Evolutionary conservation across 1,139 yeast species (phyloP).

Genomic region (Nadsonia starkeyi-henricii): DNA sequence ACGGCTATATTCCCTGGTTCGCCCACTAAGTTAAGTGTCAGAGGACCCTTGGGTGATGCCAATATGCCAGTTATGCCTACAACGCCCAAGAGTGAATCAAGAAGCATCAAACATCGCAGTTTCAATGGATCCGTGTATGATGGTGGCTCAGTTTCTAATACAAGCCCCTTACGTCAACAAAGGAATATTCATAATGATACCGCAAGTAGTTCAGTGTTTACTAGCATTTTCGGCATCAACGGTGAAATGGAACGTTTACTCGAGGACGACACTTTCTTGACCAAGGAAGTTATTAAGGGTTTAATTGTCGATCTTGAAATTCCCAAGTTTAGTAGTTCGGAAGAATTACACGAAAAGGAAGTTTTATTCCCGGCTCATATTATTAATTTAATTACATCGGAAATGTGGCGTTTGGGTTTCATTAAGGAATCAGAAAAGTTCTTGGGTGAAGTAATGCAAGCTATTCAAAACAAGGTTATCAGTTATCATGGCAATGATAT

Average conservation of each 20-base stretch:
- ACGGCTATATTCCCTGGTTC: conserved; percentile 5
- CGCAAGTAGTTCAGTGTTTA: conserved; percentile 8
- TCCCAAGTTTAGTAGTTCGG: conserved; percentile 71
- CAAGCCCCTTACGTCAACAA: neutral
- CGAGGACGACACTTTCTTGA: conserved; percentile 67
- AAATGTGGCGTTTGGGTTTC: conserved; percentile 96
- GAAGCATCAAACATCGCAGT: conserved; percentile 21
- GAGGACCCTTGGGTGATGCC: conserved; percentile 10
- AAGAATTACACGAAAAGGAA: conserved; percentile 74
- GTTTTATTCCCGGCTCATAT: conserved; percentile 94
- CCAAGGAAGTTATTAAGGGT: conserved; percentile 79
- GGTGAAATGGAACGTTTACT: conserved; percentile 33
- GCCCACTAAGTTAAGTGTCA: conserved; percentile 11
- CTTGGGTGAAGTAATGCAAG: conserved; percentile 77
- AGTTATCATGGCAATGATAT: conserved; percentile 63
- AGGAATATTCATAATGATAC: conserved; percentile 31
- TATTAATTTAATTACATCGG: conserved; percentile 79
- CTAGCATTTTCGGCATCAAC: conserved; percentile 19
- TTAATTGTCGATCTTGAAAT: conserved; percentile 76
- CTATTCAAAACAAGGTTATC: conserved; percentile 51
- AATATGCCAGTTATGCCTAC: conserved; percentile 9
- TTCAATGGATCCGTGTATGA: conserved; percentile 5
- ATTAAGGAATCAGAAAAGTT: conserved; percentile 87
- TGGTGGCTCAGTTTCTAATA: neutral
- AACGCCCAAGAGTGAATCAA: conserved; percentile 13